Base-by-base conservation (phyloP, 495 filamentous ascomycete species). In the Trichoderma asperelloides region DNA sequence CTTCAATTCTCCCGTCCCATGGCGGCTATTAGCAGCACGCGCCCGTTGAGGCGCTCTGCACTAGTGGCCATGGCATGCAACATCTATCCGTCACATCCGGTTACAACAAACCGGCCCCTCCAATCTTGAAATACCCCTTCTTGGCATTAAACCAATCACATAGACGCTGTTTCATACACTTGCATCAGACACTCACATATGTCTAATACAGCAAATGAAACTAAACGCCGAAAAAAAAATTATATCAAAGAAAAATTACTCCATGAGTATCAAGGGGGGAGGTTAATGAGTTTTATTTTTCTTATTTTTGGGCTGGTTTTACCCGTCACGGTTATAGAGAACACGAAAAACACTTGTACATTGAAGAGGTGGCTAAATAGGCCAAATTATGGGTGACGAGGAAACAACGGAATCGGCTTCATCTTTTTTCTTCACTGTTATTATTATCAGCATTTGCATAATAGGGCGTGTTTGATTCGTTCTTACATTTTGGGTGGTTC, bases 311-410 rank as follows among this genome's bases (percentile, higher is more conserved):
- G 51, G 55, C 1, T 27, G 5, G 55, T 23, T 8, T 18, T 60
- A 30, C 16, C 27, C 23, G 55, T 60, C 55, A 60, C 55, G 55
- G 55, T 1, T 45, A 60, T 60, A 60, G 55, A 60, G 55, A 60
- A 60, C 30, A 60, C 9, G 30, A 60, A 60, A 60, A 5, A 30
- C 8, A 9, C 43, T 47, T 47, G 15, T 18, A 47, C n/a, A n/a
- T 15, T 47, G 43, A n/a, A 8, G 25, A 30, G n/a, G 23, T 21
- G 23, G 49, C 49, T 25, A 60, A n/a, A 21, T 47, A n/a, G 11
- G 55, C 49, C 49, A 55, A 55, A n/a, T 0, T 8, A 21, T 60
- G 18, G 21, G 23, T 60, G 55, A 28, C 23, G 55, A 47, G 43
- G 47, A 51, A 21, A 21, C 55, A 60, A 13, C 27, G 55, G 55